Evolutionary conservation across 805 yeast species (phyloP).

Genomic region (Wickerhamomyces ciferrii): DNA sequence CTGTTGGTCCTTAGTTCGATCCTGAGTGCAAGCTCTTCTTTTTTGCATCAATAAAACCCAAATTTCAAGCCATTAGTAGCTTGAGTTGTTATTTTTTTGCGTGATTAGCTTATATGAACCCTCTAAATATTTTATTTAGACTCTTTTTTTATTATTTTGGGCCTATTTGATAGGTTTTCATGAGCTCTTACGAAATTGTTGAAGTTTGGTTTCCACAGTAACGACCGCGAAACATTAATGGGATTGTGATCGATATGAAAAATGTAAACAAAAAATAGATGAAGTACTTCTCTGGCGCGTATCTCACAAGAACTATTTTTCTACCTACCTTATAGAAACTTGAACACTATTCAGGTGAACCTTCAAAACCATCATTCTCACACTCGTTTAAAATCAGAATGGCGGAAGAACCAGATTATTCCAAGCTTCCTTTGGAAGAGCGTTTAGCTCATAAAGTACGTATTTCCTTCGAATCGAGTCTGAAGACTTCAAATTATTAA

Average conservation of each 20-base stretch:
- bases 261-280: neutral
- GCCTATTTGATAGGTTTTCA: no score
- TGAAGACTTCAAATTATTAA: slow-evolving; percentile 6
- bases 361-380: neutral
- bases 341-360: no score
- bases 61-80: no score
- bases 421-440: slow-evolving; percentile 59
- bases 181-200: no score
- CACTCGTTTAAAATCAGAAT: neutral
- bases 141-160: no score
- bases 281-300: neutral
- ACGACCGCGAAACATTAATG: neutral
- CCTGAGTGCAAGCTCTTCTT: slow-evolving; percentile 14
- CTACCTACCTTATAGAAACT: no score
- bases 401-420: slow-evolving; percentile 53
- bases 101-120: no score
- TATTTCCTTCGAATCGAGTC: slow-evolving; percentile 1
- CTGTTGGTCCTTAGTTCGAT: slow-evolving; percentile 97
- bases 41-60: no score
- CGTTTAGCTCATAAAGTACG: slow-evolving; percentile 58
- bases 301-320: neutral
- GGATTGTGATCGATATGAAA: neutral
- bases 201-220: neutral
- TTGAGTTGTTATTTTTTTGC: no score
- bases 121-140: no score